Conservation (phyloP, 768 basidiomycete species). For the Tulasnella calospora region DNA sequence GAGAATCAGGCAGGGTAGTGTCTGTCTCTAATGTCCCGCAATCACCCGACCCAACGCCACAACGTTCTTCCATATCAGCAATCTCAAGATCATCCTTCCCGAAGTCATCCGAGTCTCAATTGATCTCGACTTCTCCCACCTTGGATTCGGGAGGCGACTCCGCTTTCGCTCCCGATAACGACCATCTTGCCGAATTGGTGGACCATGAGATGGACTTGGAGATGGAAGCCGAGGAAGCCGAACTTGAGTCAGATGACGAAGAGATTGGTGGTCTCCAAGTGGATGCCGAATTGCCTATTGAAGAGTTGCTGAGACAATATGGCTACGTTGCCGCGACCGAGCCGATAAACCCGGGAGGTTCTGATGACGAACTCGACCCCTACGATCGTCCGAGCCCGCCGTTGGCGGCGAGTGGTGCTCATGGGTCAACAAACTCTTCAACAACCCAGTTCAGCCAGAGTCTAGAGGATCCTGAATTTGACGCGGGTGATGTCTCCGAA, state of each 20-base stretch:
- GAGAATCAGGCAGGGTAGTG: background rate
- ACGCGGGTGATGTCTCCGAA: conserved; percentile 32
- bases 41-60: background rate
- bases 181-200: background rate
- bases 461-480: conserved; percentile 13
- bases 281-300: conserved; percentile 42
- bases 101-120: background rate
- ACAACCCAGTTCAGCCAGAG: background rate
- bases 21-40: background rate
- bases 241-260: conserved; percentile 33
- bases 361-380: background rate
- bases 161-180: background rate
- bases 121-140: background rate
- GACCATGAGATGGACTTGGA: conserved; percentile 28
- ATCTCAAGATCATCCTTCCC: background rate
- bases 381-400: background rate
- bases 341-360: background rate
- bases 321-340: conserved; percentile 32
- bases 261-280: conserved; percentile 39
- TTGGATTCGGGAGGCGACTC: conserved; percentile 23
- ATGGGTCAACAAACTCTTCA: background rate
- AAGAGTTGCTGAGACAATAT: conserved; percentile 38
- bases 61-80: background rate
- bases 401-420: too few species aligned
- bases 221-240: conserved; percentile 30